Percentiles rank a stretch among this genome's conserved stretches.
Conservation (phyloP, 768 basidiomycete genomes). For the Macrolepiota albuminosa region DNA sequence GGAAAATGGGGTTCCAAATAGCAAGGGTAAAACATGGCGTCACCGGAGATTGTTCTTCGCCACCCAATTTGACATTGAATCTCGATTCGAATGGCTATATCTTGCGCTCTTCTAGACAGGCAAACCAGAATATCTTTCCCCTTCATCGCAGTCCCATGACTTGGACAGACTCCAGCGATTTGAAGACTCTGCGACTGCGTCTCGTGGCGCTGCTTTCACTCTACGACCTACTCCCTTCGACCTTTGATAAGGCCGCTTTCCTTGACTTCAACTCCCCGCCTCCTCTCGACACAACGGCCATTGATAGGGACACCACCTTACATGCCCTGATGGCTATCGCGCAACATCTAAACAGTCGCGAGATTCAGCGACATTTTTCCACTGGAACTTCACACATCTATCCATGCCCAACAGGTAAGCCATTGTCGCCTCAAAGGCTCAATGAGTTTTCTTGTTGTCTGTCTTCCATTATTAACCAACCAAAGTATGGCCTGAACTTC, state of each 20-base stretch:
- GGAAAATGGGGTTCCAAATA: not conserved
- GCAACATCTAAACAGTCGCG: slow-evolving; percentile 8
- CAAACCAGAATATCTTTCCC: not conserved
- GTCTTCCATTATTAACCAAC: not conserved
- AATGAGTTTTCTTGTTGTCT: not conserved
- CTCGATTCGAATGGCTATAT: slow-evolving; percentile 7
- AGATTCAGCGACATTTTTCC: not conserved
- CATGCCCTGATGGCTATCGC: slow-evolving; percentile 13
- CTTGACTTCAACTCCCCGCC: slow-evolving; percentile 18
- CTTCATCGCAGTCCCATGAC: not conserved
- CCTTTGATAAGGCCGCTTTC: slow-evolving; percentile 12
- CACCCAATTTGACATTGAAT: slow-evolving; percentile 3
- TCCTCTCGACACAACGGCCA: slow-evolving; percentile 9
- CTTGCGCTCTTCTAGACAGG: not conserved
- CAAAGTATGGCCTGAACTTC: not conserved
- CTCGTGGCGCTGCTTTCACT: slow-evolving; percentile 17
- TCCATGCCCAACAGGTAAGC: not conserved
- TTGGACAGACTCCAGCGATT: slow-evolving; percentile 9
- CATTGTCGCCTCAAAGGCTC: not conserved
- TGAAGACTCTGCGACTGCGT: slow-evolving; percentile 12
- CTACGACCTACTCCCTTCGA: slow-evolving; percentile 17
- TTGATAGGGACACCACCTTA: slow-evolving; percentile 13
- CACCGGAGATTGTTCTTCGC: slow-evolving; percentile 7
- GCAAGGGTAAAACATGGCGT: not conserved
- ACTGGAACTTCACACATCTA: not conserved